These are phyloP conservation scores for Acer yangbiense DNA, from an alignment of 345 rosid genomes.

Conservation along the genomic window DNA sequence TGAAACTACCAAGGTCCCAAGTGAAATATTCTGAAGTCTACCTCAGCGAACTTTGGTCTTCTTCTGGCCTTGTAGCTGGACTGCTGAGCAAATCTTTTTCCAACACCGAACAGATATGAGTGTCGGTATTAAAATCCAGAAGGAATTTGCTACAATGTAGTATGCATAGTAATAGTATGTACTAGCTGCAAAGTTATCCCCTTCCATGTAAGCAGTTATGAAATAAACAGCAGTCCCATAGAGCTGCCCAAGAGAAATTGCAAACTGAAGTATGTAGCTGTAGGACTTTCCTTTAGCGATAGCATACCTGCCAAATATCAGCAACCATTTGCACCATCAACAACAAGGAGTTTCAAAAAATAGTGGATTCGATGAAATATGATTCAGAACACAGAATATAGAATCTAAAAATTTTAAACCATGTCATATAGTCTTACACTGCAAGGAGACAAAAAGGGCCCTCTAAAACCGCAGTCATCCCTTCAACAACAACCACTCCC, in stretches of 20 bases:
- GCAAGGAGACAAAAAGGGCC: conserved; percentile 87
- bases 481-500: conserved; percentile 74
- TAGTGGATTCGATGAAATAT: neutral
- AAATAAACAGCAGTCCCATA: conserved; percentile 85
- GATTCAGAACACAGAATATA: neutral
- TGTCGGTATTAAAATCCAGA: conserved; percentile 75
- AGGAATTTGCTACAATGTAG: conserved; percentile 64
- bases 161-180: conserved; percentile 63
- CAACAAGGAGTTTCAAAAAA: neutral
- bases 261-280: conserved; percentile 84
- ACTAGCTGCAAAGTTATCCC: conserved; percentile 76
- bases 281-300: conserved; percentile 76
- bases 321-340: conserved; percentile 11
- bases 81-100: conserved; percentile 65
- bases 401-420: neutral
- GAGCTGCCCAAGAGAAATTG: conserved; percentile 83
- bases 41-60: conserved; percentile 51
- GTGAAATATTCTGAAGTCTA: conserved; percentile 9
- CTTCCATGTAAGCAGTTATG: conserved; percentile 77
- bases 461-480: conserved; percentile 78
- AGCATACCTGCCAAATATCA: conserved; percentile 56
- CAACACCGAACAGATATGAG: conserved; percentile 70
- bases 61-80: conserved; percentile 41
- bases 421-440: conserved; percentile 49
- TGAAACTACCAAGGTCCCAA: neutral